phyloP scores from a whole-genome alignment of 768 basidiomycete genomes.

The Mycena chlorophos region DNA sequence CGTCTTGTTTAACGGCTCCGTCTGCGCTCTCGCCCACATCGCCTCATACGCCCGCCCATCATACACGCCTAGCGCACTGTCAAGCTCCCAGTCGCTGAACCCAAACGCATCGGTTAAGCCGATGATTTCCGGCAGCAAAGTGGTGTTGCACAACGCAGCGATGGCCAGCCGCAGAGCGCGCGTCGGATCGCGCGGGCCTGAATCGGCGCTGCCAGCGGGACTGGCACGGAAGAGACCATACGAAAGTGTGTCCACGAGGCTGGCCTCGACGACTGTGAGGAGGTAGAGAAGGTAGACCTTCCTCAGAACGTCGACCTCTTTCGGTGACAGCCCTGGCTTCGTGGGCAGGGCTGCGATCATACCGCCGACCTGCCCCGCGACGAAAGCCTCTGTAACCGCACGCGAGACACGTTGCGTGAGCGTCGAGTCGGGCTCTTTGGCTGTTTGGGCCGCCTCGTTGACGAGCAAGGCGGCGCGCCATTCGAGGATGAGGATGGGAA shows the following conservation, averaged over 20 bases:
- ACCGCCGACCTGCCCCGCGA: slow-evolving; percentile 54
- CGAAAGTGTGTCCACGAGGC: slow-evolving; percentile 59
- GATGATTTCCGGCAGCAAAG: slow-evolving; percentile 62
- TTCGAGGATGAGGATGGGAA: slow-evolving; percentile 53
- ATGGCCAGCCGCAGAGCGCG: slow-evolving; percentile 52
- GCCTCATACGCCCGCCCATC: slow-evolving; percentile 48
- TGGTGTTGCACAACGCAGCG: slow-evolving; percentile 41
- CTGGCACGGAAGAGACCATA: slow-evolving; percentile 43
- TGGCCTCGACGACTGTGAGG: slow-evolving; percentile 54
- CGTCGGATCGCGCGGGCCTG: slow-evolving; percentile 41
- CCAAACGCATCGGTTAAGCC: slow-evolving; percentile 73
- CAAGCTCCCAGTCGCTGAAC: slow-evolving; percentile 73
- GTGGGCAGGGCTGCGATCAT: slow-evolving; percentile 40
- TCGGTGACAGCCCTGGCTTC: slow-evolving; percentile 13
- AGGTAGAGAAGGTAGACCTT: slow-evolving; percentile 54
- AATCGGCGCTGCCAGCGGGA: slow-evolving; percentile 5
- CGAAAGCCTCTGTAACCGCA: slow-evolving; percentile 69
- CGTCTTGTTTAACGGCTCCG: slow-evolving; percentile 40
- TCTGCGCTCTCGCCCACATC: slow-evolving; percentile 41
- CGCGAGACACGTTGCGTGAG: slow-evolving; percentile 58
- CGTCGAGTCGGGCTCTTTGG: slow-evolving; percentile 50
- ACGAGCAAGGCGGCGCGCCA: slow-evolving; percentile 67
- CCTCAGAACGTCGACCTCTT: slow-evolving; percentile 31
- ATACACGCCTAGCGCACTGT: slow-evolving; percentile 38
- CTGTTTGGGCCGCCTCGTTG: slow-evolving; percentile 40